Evolutionary conservation across 371 early-diverging fungal genomes (phyloP), one percentile per base, ranked within the genome.

Genomic region (Rhizoclosmatium hyalinum): DNA sequence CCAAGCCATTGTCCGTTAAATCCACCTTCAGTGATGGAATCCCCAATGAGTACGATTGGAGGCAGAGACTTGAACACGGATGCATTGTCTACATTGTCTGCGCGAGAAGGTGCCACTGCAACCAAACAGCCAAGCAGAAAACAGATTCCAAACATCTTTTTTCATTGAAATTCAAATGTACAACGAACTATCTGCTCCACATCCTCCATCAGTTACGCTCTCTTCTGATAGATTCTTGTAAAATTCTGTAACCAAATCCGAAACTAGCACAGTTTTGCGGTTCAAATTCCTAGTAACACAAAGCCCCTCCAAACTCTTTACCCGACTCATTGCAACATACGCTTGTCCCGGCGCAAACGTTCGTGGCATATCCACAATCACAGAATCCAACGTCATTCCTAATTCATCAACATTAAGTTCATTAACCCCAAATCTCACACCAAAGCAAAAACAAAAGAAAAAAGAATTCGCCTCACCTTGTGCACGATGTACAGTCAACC

Each of bases 301-400:
- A 68, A 85, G 63, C 53, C 85, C 85, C 41, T 75, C 76, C 71
- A 85, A 65, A 19, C 65, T 75, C 3, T 90, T 92, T 0, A 92
- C 94, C 10, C 96, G 81, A 3, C 93, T 92, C 10, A 97, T 78
- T 0, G 96, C 97, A 2, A 96, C 96, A 77, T 97, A 97, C 0
- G 92, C 94, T 76, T 95, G 96, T 0, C 98, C 96, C 53, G 85
- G 83, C 79, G 92, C 94, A 90, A 97, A 97, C 14, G 90, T 85
- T 46, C 85, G 81, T 19, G 86, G 84, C 60, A 96, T 78, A 79
- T 96, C 94, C 2, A 97, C 90, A 67, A 90, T 81, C 5, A 94
- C 90, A 3, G 89, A 81, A 63, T 94, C 93, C 71, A 97, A 84
- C 45, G 97, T 94, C 85, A 96, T 95, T 0, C 72, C 67, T 67